Conservation (phyloP, 306 rosid genomes). For the Rosa multiflora region DNA sequence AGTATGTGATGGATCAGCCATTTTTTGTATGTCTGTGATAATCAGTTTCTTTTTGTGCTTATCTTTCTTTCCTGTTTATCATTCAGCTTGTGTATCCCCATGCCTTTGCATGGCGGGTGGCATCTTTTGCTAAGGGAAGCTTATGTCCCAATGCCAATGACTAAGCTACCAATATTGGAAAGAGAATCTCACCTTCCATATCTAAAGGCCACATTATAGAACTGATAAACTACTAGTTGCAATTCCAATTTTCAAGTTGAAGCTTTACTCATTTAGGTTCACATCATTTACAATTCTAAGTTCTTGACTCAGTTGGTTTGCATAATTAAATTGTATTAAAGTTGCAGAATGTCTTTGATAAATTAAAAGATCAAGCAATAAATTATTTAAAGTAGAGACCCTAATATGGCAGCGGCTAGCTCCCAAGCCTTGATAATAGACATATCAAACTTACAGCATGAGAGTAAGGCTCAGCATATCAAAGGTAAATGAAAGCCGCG, state of each 20-base stretch:
- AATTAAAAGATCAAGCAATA: not conserved
- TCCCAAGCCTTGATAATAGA: not conserved
- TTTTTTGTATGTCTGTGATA: not conserved
- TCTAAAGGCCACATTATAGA: not conserved
- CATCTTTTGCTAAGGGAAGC: no score
- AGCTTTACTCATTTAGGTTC: not conserved
- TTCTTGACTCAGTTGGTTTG: not conserved
- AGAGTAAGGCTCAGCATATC: not conserved
- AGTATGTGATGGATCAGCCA: not conserved
- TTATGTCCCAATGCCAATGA: no score
- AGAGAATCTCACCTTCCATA: no score
- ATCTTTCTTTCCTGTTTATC: not conserved
- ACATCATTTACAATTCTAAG: not conserved
- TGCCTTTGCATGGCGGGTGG: no score
- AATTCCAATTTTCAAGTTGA: not conserved
- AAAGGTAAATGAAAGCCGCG: not conserved
- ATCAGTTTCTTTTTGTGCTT: not conserved
- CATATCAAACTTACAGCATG: not conserved
- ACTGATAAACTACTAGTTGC: not conserved
- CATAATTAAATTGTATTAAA: not conserved
- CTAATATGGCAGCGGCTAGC: not conserved
- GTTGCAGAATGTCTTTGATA: not conserved
- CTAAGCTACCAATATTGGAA: no score
- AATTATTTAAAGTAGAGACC: not conserved
- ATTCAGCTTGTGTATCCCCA: no score